Percentiles rank a stretch among this genome's conserved stretches.
phyloP scores from a whole-genome alignment of 2,329 filamentous ascomycete genomes.

The Trichoderma breve region DNA sequence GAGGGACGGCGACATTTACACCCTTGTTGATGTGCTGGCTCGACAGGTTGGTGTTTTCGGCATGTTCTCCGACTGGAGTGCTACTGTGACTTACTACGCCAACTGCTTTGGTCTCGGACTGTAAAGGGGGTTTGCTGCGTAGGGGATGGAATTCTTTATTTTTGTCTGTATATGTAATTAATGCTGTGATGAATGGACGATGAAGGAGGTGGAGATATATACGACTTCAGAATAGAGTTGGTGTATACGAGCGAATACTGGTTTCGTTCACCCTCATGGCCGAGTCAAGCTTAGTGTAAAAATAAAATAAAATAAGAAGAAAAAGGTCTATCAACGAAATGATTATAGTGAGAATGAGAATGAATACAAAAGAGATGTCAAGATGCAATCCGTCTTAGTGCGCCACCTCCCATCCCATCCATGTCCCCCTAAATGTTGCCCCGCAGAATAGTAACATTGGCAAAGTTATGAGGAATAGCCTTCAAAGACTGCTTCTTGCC shows the following conservation, averaged over 20 bases:
- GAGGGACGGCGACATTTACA: conserved; percentile 65
- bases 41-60: conserved; percentile 58
- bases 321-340: neutral
- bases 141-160: neutral
- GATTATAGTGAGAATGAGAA: neutral
- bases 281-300: neutral
- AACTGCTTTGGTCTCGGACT: conserved; percentile 57
- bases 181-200: neutral
- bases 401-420: neutral
- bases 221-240: neutral
- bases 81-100: conserved; percentile 67
- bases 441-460: conserved; percentile 25
- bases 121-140: neutral
- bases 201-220: neutral
- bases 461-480: conserved; percentile 5
- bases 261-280: neutral
- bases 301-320: neutral
- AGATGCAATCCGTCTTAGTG: neutral
- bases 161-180: neutral
- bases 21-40: conserved; percentile 62
- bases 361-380: neutral
- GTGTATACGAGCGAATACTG: neutral
- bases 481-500: conserved; percentile 16
- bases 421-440: neutral
- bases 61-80: conserved; percentile 69